Conservation (phyloP, 768 basidiomycete genomes). For the Antrodiella citrinella region DNA sequence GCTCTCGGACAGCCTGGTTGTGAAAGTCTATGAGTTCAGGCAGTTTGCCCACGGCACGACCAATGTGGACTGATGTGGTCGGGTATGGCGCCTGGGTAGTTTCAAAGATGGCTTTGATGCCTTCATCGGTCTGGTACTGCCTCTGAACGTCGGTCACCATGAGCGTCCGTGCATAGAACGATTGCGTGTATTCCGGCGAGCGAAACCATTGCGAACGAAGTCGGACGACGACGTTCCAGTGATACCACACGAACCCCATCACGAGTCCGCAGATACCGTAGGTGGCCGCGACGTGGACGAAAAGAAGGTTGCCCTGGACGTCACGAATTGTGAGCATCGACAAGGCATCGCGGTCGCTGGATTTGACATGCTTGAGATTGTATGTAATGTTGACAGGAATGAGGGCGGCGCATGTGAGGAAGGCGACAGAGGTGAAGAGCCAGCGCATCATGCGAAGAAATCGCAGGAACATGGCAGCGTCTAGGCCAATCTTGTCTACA, state of each 20-base stretch:
- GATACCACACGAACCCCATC: conserved; percentile 59
- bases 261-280: conserved; percentile 76
- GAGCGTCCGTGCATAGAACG: conserved; percentile 91
- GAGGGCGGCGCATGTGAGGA: conserved; percentile 62
- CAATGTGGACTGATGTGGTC: conserved; percentile 85
- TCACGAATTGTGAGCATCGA: conserved; percentile 84
- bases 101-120: conserved; percentile 70
- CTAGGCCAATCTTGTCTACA: conserved; percentile 81
- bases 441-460: conserved; percentile 81
- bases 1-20: conserved; percentile 88
- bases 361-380: conserved; percentile 61
- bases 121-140: conserved; percentile 79
- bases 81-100: conserved; percentile 72
- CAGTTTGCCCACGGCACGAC: conserved; percentile 78
- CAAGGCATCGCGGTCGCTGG: conserved; percentile 48
- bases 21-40: conserved; percentile 89
- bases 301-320: conserved; percentile 62
- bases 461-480: conserved; percentile 88
- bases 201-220: conserved; percentile 86
- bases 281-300: conserved; percentile 75
- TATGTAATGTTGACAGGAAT: conserved; percentile 83
- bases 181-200: conserved; percentile 78
- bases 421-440: conserved; percentile 57
- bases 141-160: conserved; percentile 74
- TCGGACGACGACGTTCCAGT: conserved; percentile 73